phyloP scores from a whole-genome alignment of 495 filamentous ascomycete species.

The Apodospora peruviana region DNA sequence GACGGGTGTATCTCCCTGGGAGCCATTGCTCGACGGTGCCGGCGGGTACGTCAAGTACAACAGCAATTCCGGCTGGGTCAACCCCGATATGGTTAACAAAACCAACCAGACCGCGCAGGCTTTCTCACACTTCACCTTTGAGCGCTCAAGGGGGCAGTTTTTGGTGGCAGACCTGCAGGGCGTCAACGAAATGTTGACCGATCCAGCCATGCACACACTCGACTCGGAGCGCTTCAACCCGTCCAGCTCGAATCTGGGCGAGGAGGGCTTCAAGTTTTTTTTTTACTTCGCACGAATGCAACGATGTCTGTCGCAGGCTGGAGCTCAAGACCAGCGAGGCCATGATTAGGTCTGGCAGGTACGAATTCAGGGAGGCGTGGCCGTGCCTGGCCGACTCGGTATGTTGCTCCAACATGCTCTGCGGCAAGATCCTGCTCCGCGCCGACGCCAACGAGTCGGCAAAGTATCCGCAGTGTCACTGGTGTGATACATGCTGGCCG shows the following conservation, averaged over 20 bases:
- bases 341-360: constrained; percentile 17
- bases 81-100: constrained; percentile 18
- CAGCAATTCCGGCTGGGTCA: constrained; percentile 27
- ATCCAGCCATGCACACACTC: constrained; percentile 29
- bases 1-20: too few species aligned
- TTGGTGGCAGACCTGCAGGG: constrained; percentile 31
- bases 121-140: constrained; percentile 39
- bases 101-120: constrained; percentile 30
- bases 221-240: constrained; percentile 24
- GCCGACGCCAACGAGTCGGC: too few species aligned
- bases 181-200: constrained; percentile 26
- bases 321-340: constrained; percentile 22
- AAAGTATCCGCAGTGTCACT: constrained; percentile 17
- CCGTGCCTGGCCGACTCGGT: constrained; percentile 10
- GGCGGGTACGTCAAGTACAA: constrained; percentile 37
- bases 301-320: constrained; percentile 32
- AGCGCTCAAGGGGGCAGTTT: constrained; percentile 30
- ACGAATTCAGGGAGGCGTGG: constrained; percentile 21
- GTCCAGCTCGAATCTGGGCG: constrained; percentile 17
- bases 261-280: constrained; percentile 34
- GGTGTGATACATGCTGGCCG: constrained; percentile 27
- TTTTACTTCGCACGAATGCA: constrained; percentile 31
- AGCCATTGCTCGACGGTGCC: constrained; percentile 28
- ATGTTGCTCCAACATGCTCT: constrained; percentile 36
- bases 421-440: constrained; percentile 21